A percentile compares a stretch with the other conserved stretches of the same genome.
Conservation (phyloP, 371 early-diverging fungal genomes). For the Mucor irregularis region DNA sequence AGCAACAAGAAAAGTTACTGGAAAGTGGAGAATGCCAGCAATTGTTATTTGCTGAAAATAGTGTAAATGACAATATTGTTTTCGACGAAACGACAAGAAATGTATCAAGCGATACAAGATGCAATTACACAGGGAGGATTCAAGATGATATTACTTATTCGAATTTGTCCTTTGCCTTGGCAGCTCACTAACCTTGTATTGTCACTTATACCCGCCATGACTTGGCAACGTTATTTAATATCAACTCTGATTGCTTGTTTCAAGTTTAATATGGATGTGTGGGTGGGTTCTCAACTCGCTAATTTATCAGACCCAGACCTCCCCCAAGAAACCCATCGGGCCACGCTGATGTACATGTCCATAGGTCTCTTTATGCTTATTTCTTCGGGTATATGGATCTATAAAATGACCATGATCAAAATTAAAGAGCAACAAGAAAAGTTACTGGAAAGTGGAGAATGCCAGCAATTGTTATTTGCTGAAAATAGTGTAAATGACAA, state of each 20-base stretch:
- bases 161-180: constrained; percentile 44
- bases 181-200: constrained; percentile 32
- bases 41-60: too few species aligned
- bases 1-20: neutral
- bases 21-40: neutral
- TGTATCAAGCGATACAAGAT: constrained; percentile 31
- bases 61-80: too few species aligned
- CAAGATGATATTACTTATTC: constrained; percentile 38
- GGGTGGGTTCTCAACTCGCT: constrained; percentile 45
- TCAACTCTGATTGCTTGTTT: constrained; percentile 26
- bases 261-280: constrained; percentile 37
- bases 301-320: constrained; percentile 32
- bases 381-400: neutral
- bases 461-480: neutral
- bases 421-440: constrained; percentile 2
- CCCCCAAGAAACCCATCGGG: constrained; percentile 30
- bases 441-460: neutral
- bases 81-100: constrained; percentile 22
- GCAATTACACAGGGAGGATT: constrained; percentile 39
- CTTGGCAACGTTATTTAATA: constrained; percentile 12
- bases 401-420: constrained; percentile 3
- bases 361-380: constrained; percentile 8
- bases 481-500: too few species aligned
- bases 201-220: constrained; percentile 21
- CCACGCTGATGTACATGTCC: constrained; percentile 26